Evolutionary conservation across 768 basidiomycete genomes (phyloP).

Genomic region (Gautieria morchelliformis): DNA sequence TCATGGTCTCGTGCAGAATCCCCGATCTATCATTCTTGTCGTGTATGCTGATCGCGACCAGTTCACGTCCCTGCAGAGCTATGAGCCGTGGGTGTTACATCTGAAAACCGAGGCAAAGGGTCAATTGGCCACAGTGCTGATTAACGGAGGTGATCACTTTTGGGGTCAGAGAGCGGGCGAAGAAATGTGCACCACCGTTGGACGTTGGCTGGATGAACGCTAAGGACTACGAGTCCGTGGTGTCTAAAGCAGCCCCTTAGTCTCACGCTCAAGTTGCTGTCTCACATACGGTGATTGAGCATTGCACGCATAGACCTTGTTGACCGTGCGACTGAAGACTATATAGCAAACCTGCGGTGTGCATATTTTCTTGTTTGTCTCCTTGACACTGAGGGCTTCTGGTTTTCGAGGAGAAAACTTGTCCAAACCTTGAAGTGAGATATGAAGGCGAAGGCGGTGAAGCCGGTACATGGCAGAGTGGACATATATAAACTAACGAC

Average conservation of each 20-base stretch:
- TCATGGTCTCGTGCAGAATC: constrained; percentile 36
- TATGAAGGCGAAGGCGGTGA: too few relatives aligned
- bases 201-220: constrained; percentile 11
- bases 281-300: too few relatives aligned
- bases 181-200: constrained; percentile 9
- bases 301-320: too few relatives aligned
- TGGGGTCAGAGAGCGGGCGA: constrained; percentile 31
- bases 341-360: too few relatives aligned
- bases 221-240: background rate
- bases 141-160: constrained; percentile 54
- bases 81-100: constrained; percentile 43
- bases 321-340: too few relatives aligned
- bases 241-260: background rate
- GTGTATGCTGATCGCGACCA: constrained; percentile 63
- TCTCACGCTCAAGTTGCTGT: too few relatives aligned
- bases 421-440: too few relatives aligned
- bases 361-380: too few relatives aligned
- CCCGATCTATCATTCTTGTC: constrained; percentile 44
- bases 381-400: too few relatives aligned
- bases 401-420: too few relatives aligned
- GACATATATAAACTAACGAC: too few relatives aligned
- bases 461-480: too few relatives aligned
- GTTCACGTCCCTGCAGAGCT: constrained; percentile 50
- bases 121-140: constrained; percentile 23
- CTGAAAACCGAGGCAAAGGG: constrained; percentile 23